phyloP scores from a whole-genome alignment of 2,329 filamentous ascomycete genomes.

The Phialophora macrospora region DNA sequence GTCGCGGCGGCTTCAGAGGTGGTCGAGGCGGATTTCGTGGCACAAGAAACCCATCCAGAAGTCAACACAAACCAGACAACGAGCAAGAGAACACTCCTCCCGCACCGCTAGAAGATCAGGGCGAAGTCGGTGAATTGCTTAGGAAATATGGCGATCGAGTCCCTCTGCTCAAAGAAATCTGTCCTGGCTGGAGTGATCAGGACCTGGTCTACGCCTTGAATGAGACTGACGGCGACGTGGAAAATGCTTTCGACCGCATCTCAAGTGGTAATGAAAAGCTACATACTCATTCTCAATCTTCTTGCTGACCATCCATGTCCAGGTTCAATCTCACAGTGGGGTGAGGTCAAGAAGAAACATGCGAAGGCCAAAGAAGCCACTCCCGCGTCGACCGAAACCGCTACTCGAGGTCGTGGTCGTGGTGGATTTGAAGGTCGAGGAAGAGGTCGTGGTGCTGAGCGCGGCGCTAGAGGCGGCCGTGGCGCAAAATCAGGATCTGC shows the following conservation, averaged over 20 bases:
- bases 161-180: slow-evolving; percentile 84
- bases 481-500: slow-evolving; percentile 48
- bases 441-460: slow-evolving; percentile 52
- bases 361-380: slow-evolving; percentile 53
- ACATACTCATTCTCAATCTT: background rate
- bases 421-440: slow-evolving; percentile 54
- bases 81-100: slow-evolving; percentile 65
- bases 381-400: slow-evolving; percentile 44
- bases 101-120: slow-evolving; percentile 75
- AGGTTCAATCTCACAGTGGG: slow-evolving; percentile 60
- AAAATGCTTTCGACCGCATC: slow-evolving; percentile 57
- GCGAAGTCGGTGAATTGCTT: slow-evolving; percentile 89
- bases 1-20: slow-evolving; percentile 37
- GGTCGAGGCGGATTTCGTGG: slow-evolving; percentile 82
- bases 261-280: slow-evolving; percentile 51
- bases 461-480: slow-evolving; percentile 51
- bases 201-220: slow-evolving; percentile 91
- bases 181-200: slow-evolving; percentile 92
- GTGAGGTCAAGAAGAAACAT: slow-evolving; percentile 60
- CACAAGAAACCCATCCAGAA: slow-evolving; percentile 60
- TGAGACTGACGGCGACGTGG: slow-evolving; percentile 64
- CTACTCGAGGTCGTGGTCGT: slow-evolving; percentile 52
- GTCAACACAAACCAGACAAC: slow-evolving; percentile 72
- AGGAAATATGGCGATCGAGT: slow-evolving; percentile 83
- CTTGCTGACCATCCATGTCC: slow-evolving; percentile 11